Evolutionary conservation across 306 rosid genomes (phyloP).

Genomic region (Biancaea sappan): DNA sequence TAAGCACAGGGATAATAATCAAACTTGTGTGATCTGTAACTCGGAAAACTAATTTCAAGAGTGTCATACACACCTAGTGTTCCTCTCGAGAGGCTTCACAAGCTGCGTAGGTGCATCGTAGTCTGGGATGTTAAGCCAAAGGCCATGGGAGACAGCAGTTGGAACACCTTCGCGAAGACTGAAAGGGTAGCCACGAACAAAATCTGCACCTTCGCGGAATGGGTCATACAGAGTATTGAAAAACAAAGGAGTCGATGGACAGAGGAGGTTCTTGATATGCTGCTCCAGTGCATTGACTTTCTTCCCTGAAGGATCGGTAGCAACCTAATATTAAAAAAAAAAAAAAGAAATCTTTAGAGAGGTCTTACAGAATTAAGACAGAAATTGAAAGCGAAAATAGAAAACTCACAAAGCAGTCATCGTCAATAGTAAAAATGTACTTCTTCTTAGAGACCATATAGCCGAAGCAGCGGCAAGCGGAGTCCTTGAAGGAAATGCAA

Average conservation of each 20-base stretch:
- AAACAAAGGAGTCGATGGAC: constrained; percentile 53
- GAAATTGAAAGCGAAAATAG: neutral
- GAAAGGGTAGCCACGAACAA: constrained; percentile 75
- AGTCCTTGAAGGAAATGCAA: constrained; percentile 27
- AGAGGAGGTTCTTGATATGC: constrained; percentile 48
- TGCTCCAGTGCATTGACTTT: constrained; percentile 51
- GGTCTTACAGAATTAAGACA: neutral
- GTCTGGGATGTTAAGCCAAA: constrained; percentile 80
- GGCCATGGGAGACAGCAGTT: constrained; percentile 74
- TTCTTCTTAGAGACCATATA: constrained; percentile 25
- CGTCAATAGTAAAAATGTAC: constrained; percentile 13
- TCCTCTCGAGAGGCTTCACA: constrained; percentile 58
- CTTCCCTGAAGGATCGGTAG: constrained; percentile 50
- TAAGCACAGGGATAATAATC: constrained; percentile 24
- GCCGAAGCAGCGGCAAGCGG: constrained; percentile 29
- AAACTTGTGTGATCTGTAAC: neutral
- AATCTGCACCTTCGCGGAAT: constrained; percentile 60
- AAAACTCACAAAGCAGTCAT: constrained; percentile 22
- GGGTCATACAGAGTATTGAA: constrained; percentile 48
- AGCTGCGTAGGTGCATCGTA: constrained; percentile 61
- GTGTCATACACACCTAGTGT: constrained; percentile 40
- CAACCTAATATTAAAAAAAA: constrained; percentile 45
- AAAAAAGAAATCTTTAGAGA: neutral
- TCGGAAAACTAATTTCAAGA: neutral
- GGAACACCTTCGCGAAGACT: constrained; percentile 72